A percentile compares a stretch with the other conserved stretches of the same genome.
Evolutionary conservation across 805 yeast genomes (phyloP).

Genomic region (Hanseniaspora singularis): DNA sequence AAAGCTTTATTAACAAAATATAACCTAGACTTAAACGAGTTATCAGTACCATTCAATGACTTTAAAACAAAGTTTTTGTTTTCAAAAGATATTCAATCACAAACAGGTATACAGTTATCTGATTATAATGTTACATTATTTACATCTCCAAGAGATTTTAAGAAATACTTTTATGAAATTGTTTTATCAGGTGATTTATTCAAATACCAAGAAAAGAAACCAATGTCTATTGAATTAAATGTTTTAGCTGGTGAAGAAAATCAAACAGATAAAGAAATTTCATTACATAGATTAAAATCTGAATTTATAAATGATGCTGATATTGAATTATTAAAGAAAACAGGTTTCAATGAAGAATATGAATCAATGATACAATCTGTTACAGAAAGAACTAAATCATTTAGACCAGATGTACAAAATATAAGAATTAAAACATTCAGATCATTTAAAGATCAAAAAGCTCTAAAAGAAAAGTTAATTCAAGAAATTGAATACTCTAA

Average conservation of each 20-base stretch:
- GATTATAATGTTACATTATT: constrained; percentile 30
- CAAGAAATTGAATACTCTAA: constrained; percentile 8
- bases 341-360: constrained; percentile 12
- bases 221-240: constrained; percentile 61
- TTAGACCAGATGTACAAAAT: constrained; percentile 7
- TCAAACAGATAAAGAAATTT: constrained; percentile 33
- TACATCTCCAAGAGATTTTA: constrained; percentile 24
- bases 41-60: constrained; percentile 21
- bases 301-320: constrained; percentile 24
- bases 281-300: constrained; percentile 36
- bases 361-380: constrained; percentile 6
- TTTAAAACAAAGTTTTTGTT: constrained; percentile 30
- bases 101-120: constrained; percentile 31
- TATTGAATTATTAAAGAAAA: constrained; percentile 15
- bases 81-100: constrained; percentile 27
- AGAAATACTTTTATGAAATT: constrained; percentile 23
- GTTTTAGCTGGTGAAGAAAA: constrained; percentile 36
- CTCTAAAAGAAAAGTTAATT: neutral
- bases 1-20: constrained; percentile 12
- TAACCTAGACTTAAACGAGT: constrained; percentile 19
- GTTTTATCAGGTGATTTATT: constrained; percentile 26
- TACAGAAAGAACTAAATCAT: constrained; percentile 8
- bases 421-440: constrained; percentile 13
- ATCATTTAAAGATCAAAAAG: constrained; percentile 7
- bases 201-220: constrained; percentile 50